phyloP scores from a whole-genome alignment of 2,329 filamentous ascomycete species.

The Chrysosphaeria jannelii region DNA sequence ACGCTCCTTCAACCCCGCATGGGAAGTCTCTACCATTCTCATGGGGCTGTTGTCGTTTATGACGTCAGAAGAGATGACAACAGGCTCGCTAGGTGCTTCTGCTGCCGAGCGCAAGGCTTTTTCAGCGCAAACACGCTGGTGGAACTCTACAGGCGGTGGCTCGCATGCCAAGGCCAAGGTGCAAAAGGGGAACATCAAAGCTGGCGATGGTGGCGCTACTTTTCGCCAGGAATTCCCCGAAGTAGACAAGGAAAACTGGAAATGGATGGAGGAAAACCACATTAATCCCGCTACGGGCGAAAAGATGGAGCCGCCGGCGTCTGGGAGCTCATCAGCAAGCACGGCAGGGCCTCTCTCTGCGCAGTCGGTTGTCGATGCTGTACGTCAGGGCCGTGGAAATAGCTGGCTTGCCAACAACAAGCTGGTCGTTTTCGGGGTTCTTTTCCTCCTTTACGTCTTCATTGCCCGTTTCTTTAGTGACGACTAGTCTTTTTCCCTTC shows the following conservation, averaged over 20 bases:
- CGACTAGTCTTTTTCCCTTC: too few species aligned
- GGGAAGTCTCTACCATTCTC: constrained; percentile 90
- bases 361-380: constrained; percentile 48
- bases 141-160: constrained; percentile 84
- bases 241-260: constrained; percentile 64
- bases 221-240: constrained; percentile 80
- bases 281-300: constrained; percentile 48
- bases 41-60: constrained; percentile 90
- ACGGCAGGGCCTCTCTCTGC: constrained; percentile 19
- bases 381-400: constrained; percentile 43
- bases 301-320: constrained; percentile 3
- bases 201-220: constrained; percentile 73
- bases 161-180: constrained; percentile 32
- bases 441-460: constrained; percentile 58
- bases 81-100: constrained; percentile 54
- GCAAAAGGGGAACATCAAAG: constrained; percentile 69
- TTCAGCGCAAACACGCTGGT: constrained; percentile 61
- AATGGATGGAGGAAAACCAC: constrained; percentile 61
- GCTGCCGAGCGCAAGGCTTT: constrained; percentile 50
- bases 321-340: constrained; percentile 2
- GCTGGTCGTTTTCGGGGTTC: constrained; percentile 34
- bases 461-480: constrained; percentile 40
- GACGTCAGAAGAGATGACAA: constrained; percentile 97
- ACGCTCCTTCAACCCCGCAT: constrained; percentile 91
- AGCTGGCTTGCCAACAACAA: constrained; percentile 63